Evolutionary conservation across 495 filamentous ascomycete genomes (phyloP).

Genomic region (Tuber microsphaerosporum): DNA sequence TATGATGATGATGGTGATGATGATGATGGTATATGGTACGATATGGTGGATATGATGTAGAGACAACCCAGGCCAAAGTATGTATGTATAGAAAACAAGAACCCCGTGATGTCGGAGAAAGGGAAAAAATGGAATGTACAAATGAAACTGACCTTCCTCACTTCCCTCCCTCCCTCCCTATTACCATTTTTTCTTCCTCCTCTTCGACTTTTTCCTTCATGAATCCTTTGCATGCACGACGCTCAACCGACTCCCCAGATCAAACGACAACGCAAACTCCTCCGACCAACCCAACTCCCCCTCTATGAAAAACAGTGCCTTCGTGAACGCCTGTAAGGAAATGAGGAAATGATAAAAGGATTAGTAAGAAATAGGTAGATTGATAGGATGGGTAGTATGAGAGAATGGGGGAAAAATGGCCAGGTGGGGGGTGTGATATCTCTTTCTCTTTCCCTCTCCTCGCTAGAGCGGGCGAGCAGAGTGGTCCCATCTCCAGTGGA

Average conservation of each 20-base stretch:
- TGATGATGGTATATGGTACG: neutral
- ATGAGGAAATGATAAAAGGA: neutral
- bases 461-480: neutral
- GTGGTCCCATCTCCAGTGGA: neutral
- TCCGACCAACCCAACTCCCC: neutral
- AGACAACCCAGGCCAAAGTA: constrained; percentile 1
- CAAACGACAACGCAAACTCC: neutral
- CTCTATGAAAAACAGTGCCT: neutral
- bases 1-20: neutral
- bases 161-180: neutral
- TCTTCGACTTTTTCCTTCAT: neutral
- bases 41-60: neutral
- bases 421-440: neutral
- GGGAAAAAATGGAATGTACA: neutral
- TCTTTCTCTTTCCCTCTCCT: neutral
- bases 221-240: neutral
- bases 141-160: neutral
- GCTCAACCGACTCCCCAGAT: neutral
- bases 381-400: neutral
- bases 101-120: neutral
- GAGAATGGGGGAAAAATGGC: neutral
- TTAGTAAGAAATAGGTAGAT: neutral
- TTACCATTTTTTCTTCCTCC: neutral
- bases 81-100: neutral
- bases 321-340: neutral